Conservation (phyloP, 2,329 filamentous ascomycete species). For the Knoxdaviesia proteae region DNA sequence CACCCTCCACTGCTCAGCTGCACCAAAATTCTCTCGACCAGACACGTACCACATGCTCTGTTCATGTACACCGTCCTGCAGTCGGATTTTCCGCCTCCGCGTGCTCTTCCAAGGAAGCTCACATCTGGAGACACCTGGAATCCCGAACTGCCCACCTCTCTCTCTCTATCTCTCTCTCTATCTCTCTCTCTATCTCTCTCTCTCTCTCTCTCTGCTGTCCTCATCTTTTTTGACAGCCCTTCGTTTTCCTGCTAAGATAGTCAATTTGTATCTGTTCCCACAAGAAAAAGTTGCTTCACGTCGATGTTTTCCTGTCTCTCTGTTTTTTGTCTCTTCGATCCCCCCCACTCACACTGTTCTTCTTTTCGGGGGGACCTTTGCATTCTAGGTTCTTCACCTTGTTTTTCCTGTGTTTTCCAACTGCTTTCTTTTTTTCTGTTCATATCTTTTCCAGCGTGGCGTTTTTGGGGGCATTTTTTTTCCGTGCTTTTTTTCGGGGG, state of each 20-base stretch:
- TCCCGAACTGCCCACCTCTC: background rate
- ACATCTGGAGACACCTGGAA: too few relatives aligned
- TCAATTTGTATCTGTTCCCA: background rate
- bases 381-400: background rate
- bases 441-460: background rate
- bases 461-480: too few relatives aligned
- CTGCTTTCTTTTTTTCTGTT: background rate
- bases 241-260: background rate
- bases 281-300: background rate
- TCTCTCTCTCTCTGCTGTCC: background rate
- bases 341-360: background rate
- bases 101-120: too few relatives aligned
- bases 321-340: conserved; percentile 1
- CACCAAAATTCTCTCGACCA: too few relatives aligned
- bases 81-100: too few relatives aligned
- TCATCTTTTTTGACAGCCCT: background rate
- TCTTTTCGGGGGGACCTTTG: background rate
- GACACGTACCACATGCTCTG: too few relatives aligned
- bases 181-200: background rate
- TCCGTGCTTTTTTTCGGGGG: too few relatives aligned
- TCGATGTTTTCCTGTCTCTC: background rate
- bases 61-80: too few relatives aligned
- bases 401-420: background rate
- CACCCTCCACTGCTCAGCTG: too few relatives aligned
- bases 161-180: background rate